Evolutionary conservation across 768 basidiomycete species (phyloP), one percentile per base, ranked within the genome.

Genomic region (Lentinula guzmanii): DNA sequence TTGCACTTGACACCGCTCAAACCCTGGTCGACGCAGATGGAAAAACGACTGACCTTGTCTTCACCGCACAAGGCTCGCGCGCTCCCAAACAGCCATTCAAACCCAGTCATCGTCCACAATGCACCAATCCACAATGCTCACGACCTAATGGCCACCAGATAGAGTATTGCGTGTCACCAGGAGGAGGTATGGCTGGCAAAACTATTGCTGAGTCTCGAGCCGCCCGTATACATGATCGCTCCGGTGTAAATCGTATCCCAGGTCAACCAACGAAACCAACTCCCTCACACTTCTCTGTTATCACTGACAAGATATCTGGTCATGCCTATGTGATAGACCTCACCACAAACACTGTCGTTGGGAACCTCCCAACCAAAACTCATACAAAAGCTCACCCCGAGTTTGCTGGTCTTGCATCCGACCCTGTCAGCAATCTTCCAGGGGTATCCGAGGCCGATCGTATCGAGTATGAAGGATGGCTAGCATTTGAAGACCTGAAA

Each of bases 141-240:
- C 15, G 6, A 13, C 45, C 45, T 7, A 7, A 2, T 2, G 7
- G 45, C 15, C 45, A 46, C 21, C 45, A 46, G 3, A n/a, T 21
- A 6, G 45, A 46, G 45, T 62, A 58, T 13, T 62, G 62, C 31
- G 52, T 41, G 1, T 7, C 6, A 8, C 50, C 57, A 9, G 62
- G 62, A 10, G 62, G 62, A 18, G 62, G 58, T 4, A 60, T 63
- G 62, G 62, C 51, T 2, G 63, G 63, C 5, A 57, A 58, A 33
- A 8, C 60, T 1, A 34, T 64, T 1, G 24, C 1, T 16, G 63
- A 64, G 15, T 59, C 63, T 34, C 7, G 58, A 18, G 58, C 58
- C 9, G 1, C 35, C 15, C 45, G 24, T 21, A 4, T 39, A 45
- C 52, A 46, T 51, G 42, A 59, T 28, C 24, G 45, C 3, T 16